phyloP scores from a whole-genome alignment of 306 rosid genomes.

The Malus domestica region ASM211411v1 NC_041797.1:6820001-6820500 shows the following conservation, averaged over 20 bases:
- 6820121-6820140: background rate
- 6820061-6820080: background rate
- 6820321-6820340: background rate
- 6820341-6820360: background rate
- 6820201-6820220: background rate
- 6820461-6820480: background rate
- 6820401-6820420: background rate
- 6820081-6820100: background rate
- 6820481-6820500: background rate
- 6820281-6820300: too few species aligned
- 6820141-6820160: background rate
- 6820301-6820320: too few species aligned
- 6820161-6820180: background rate
- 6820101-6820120: background rate
- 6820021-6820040: background rate
- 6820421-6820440: background rate
- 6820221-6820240: background rate
- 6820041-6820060: background rate
- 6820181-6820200: background rate
- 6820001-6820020: background rate
- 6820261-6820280: too few species aligned
- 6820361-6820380: background rate
- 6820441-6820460: background rate
- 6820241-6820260: background rate
- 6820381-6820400: background rate